Percentiles rank a stretch among this genome's conserved stretches.
Conservation (phyloP, 2,329 filamentous ascomycete genomes). For the Fusarium irregulare region DNA sequence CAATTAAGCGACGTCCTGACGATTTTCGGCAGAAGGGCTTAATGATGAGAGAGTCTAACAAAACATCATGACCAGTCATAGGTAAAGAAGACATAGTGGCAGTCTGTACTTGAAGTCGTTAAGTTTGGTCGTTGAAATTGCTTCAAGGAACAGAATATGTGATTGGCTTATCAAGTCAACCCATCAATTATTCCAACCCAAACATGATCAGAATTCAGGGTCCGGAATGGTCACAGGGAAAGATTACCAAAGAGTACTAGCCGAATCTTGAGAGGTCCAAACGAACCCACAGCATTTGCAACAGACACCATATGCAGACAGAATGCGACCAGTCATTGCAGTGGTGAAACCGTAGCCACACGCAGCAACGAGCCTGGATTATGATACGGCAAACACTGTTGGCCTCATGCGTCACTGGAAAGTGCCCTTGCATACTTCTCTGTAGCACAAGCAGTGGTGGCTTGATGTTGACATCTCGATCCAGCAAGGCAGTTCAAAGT, state of each 20-base stretch:
- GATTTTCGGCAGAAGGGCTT: not conserved
- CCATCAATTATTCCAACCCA: conserved; percentile 2
- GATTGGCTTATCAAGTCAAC: conserved; percentile 17
- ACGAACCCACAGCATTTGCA: not conserved
- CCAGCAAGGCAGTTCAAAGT: conserved; percentile 1
- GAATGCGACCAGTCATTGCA: conserved; percentile 19
- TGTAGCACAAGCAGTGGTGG: conserved; percentile 15
- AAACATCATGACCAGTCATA: conserved; percentile 15
- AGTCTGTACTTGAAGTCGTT: not conserved
- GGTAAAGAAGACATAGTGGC: not conserved
- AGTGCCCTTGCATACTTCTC: conserved; percentile 19
- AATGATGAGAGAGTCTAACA: conserved; percentile 12
- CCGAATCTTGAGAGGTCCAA: not conserved
- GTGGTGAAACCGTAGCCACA: conserved; percentile 33
- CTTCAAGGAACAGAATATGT: not conserved
- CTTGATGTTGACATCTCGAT: conserved; percentile 31
- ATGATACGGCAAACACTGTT: conserved; percentile 5
- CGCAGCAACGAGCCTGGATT: conserved; percentile 14
- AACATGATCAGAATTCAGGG: not conserved
- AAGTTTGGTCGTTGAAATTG: conserved; percentile 5
- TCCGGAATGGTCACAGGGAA: not conserved
- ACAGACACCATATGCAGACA: not conserved
- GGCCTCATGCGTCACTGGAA: conserved; percentile 20
- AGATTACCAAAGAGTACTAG: not conserved
- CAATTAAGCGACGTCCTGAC: conserved; percentile 17